These are phyloP conservation scores for Boletus albobrunnescens DNA, from an alignment of 1,284 basidiomycete species.

Conservation along the genomic window DNA sequence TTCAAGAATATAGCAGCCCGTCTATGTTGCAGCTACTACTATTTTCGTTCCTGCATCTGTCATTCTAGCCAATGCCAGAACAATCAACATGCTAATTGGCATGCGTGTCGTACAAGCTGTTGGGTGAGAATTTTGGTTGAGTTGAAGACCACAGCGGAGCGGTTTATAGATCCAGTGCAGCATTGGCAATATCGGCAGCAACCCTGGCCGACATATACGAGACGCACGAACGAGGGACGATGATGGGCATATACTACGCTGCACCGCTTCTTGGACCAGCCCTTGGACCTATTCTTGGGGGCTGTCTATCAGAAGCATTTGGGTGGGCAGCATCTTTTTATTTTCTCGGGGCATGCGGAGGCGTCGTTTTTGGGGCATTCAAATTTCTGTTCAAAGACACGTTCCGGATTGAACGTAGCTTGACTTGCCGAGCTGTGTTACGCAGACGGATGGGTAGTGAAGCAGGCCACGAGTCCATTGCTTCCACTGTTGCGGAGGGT, in stretches of 20 bases:
- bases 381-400: slow-evolving; percentile 75
- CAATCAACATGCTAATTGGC: slow-evolving; percentile 65
- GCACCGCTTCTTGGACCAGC: slow-evolving; percentile 59
- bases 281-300: slow-evolving; percentile 70
- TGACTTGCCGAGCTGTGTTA: slow-evolving; percentile 67
- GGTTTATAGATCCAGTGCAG: slow-evolving; percentile 61
- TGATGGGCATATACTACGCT: slow-evolving; percentile 75
- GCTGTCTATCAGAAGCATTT: slow-evolving; percentile 64
- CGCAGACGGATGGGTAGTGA: slow-evolving; percentile 31
- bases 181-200: slow-evolving; percentile 76
- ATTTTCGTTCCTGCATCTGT: slow-evolving; percentile 64
- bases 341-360: slow-evolving; percentile 68
- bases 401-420: slow-evolving; percentile 75
- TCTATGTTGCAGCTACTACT: slow-evolving; percentile 61
- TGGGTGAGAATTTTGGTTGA: slow-evolving; percentile 41
- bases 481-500: slow-evolving; percentile 3
- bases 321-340: slow-evolving; percentile 80
- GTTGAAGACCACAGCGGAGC: not conserved
- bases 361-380: slow-evolving; percentile 55
- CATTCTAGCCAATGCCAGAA: slow-evolving; percentile 57
- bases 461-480: no score
- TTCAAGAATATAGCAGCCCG: slow-evolving; percentile 39
- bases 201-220: slow-evolving; percentile 83
- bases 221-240: slow-evolving; percentile 71
- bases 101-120: slow-evolving; percentile 68